A percentile compares a stretch with the other conserved stretches of the same genome.
These are phyloP conservation scores for Ascomycota sp. DNA, from an alignment of 2,329 filamentous ascomycete genomes.

Conservation along the genomic window DNA sequence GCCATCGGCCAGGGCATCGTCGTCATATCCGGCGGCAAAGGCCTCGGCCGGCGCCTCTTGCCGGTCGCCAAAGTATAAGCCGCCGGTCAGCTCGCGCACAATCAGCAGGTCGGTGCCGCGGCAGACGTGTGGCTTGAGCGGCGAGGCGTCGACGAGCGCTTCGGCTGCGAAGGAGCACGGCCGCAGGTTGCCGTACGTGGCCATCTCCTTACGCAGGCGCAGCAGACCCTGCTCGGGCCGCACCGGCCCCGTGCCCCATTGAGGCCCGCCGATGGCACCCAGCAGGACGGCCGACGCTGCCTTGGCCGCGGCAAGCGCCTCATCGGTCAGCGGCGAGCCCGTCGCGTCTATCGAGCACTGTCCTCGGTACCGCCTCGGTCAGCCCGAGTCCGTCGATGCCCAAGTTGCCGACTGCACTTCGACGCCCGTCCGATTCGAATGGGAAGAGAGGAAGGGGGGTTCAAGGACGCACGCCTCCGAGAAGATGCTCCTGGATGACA, in stretches of 20 bases:
- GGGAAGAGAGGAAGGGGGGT: too few relatives aligned
- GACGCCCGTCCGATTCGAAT: too few relatives aligned
- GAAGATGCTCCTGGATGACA: constrained; percentile 73
- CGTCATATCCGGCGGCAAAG: too few relatives aligned
- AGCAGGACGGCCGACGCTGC: constrained; percentile 76
- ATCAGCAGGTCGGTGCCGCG: constrained; percentile 80
- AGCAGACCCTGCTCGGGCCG: constrained; percentile 88
- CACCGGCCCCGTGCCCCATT: constrained; percentile 83
- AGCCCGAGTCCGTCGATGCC: too few relatives aligned
- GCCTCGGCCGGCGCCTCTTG: too few relatives aligned
- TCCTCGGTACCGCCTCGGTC: too few relatives aligned
- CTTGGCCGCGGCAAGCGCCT: constrained; percentile 66
- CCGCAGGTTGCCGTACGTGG: constrained; percentile 83
- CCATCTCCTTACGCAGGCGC: constrained; percentile 77
- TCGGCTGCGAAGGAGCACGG: constrained; percentile 92
- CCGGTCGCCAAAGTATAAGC: constrained; percentile 88
- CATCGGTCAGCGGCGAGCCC: constrained; percentile 60
- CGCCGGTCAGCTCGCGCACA: constrained; percentile 77
- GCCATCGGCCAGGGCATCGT: too few relatives aligned
- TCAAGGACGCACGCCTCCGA: constrained; percentile 66
- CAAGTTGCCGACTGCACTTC: too few relatives aligned
- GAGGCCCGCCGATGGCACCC: constrained; percentile 82
- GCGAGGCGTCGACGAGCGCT: constrained; percentile 62
- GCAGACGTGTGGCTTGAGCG: constrained; percentile 71
- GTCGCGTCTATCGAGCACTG: constrained; percentile 77